phyloP scores from a whole-genome alignment of 345 rosid species.

The Streptanthus diversifolius region DNA sequence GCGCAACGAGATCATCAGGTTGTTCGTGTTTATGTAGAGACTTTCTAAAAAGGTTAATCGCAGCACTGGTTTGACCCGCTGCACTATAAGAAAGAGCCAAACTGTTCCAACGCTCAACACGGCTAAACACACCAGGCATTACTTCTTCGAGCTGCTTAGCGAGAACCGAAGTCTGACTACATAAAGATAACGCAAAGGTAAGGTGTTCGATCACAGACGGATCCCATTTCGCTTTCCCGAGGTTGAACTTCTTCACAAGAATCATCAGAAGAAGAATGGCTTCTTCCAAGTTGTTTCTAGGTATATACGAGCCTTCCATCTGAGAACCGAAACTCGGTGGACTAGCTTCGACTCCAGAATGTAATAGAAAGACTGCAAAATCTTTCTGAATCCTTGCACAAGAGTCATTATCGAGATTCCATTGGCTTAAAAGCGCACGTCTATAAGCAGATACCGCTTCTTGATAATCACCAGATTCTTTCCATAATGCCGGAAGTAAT shows the following conservation, averaged over 20 bases:
- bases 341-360: constrained; percentile 80
- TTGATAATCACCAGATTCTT: constrained; percentile 58
- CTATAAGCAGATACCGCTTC: constrained; percentile 80
- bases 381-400: constrained; percentile 83
- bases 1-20: constrained; percentile 66
- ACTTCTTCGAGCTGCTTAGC: constrained; percentile 80
- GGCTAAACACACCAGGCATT: constrained; percentile 71
- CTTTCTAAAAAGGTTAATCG: constrained; percentile 75
- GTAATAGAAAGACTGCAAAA: constrained; percentile 77
- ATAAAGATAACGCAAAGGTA: constrained; percentile 65
- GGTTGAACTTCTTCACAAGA: constrained; percentile 58
- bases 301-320: constrained; percentile 71
- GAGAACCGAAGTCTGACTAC: constrained; percentile 68
- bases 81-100: constrained; percentile 76
- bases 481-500: constrained; percentile 82
- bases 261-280: constrained; percentile 86
- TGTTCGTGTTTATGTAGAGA: constrained; percentile 73
- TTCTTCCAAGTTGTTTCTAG: constrained; percentile 88
- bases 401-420: constrained; percentile 75
- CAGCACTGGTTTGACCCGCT: constrained; percentile 54
- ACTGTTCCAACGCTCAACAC: constrained; percentile 82
- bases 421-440: constrained; percentile 77
- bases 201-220: constrained; percentile 84
- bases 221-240: constrained; percentile 70
- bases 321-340: constrained; percentile 78